Base-by-base conservation (phyloP, 163 green algal species). In the Smithsoniella earleae region DNA sequence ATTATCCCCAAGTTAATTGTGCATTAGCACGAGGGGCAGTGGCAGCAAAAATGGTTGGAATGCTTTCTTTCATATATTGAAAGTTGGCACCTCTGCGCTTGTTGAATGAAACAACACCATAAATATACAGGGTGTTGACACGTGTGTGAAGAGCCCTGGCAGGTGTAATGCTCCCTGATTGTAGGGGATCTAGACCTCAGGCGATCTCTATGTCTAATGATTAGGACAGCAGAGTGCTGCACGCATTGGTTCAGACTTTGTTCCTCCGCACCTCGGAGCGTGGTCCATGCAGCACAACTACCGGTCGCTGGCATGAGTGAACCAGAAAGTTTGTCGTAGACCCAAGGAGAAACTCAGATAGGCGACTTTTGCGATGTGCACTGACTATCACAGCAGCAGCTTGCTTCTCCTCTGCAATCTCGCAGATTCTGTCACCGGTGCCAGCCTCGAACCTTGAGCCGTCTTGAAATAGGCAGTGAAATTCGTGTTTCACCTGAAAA, bases 291-390 rank as follows among this genome's bases (percentile, higher is more conserved):
- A 69, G 25, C 58, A 69, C 58, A 4, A 69, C 34, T 18, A 69
- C 58, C 25, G 58, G 58, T 13, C 34, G 31, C 58, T 69, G 18
- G 25, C 58, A 69, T 13, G 31, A 34, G 58, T 69, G 58, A 18
- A 34, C 25, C 25, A 69, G 58, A 34, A 38, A 69, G 25, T 69
- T 69, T 16, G 58, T 43, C 27, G 34, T 69, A 13, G 27, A 43
- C 27, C 58, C 58, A 30, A 69, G 31, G 30, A 69, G 28, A 31
- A 69, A 69, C 25, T 69, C 58, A 45, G 58, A n/a, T 25, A 69
- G 58, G 30, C 40, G 38, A 13, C 58, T 69, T 33, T 69, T 69
- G 58, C 58, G 58, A 31, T 69, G 58, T 5, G 58, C 31, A 69
- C 58, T 69, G n/a, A 69, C 58, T 10, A 69, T 36, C 25, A 69